phyloP scores from a whole-genome alignment of 2,329 filamentous ascomycete species.

The Beauveria varroae region DNA sequence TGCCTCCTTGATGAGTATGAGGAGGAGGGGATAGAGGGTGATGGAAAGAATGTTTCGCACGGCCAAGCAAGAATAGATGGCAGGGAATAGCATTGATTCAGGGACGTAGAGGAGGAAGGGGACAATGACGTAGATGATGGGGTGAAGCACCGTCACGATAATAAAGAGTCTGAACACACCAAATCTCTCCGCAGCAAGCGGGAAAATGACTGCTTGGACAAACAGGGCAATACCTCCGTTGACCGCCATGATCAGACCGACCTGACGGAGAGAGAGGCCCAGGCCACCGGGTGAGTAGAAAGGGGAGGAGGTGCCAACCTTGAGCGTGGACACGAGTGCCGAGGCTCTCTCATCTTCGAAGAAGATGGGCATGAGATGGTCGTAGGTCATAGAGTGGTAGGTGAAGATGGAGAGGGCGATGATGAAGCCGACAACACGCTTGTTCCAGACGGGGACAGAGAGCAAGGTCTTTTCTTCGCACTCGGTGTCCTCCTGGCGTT shows the following conservation, averaged over 20 bases:
- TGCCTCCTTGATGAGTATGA: slow-evolving; percentile 62
- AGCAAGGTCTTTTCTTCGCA: slow-evolving; percentile 26
- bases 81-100: slow-evolving; percentile 40
- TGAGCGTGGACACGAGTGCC: slow-evolving; percentile 28
- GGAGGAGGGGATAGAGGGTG: slow-evolving; percentile 56
- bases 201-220: slow-evolving; percentile 54
- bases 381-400: slow-evolving; percentile 92
- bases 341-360: slow-evolving; percentile 64
- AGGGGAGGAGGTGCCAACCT: slow-evolving; percentile 27
- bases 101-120: slow-evolving; percentile 52
- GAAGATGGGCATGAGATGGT: slow-evolving; percentile 87
- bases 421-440: slow-evolving; percentile 66
- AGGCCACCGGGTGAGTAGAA: slow-evolving; percentile 56
- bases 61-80: slow-evolving; percentile 50
- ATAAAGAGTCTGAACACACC: slow-evolving; percentile 55
- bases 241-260: slow-evolving; percentile 54
- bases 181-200: slow-evolving; percentile 47
- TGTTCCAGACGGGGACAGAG: slow-evolving; percentile 40
- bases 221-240: slow-evolving; percentile 53
- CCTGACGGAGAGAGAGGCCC: slow-evolving; percentile 53
- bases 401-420: slow-evolving; percentile 84
- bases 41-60: slow-evolving; percentile 56
- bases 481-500: slow-evolving; percentile 36
- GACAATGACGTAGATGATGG: slow-evolving; percentile 52
- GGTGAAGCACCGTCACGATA: slow-evolving; percentile 51